Base-by-base conservation (phyloP, 2,329 filamentous ascomycete species). In the Ophiocordyceps polyrhachis-furcata region DNA sequence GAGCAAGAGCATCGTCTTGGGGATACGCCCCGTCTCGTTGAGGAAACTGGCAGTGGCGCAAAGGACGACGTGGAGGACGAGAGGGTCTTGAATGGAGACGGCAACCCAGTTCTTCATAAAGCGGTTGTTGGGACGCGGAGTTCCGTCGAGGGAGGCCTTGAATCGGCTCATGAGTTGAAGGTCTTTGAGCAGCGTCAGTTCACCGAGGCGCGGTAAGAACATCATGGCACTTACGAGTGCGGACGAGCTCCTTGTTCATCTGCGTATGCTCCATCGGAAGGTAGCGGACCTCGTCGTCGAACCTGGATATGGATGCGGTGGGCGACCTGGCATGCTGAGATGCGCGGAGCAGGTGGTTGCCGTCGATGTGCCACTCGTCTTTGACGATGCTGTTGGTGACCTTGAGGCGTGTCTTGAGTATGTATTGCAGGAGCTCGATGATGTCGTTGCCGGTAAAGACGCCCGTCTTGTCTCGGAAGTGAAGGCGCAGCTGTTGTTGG, bases 41-140 rank as follows among this genome's bases (percentile, higher is more conserved):
- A 73, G 58, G 50, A 72, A 72, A 51, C 68, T 71, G 1, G 69
- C 64, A 0, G 70, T 64, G 7, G 68, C 68, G 50, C 69, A 72
- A 5, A 72, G 61, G 32, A 69, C 62, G 9, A 70, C 64, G 42
- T 70, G 66, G 0, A 65, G 55, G 11, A 73, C 58, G 4, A 73
- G 58, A 5, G 66, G 67, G n/a, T 69, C 67, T 45, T 71, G 65
- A 12, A 72, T 56, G 41, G 62, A 68, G 49, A 61, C 65, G 1
- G 69, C 67, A 7, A 69, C 58, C 56, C 67, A 72, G 41, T 65
- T 57, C 50, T 63, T 68, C 58, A 66, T 66, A 51, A 68, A 70
- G 11, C 58, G 60, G 43, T 64, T 68, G 29, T 60, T 53, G 2
- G 62, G 57, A 31, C 67, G 62, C 0, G 67, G 65, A 21, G 65